Evolutionary conservation across 75 land plant species (phyloP), one percentile per base, ranked within the genome.

Genomic region (Selaginella tamariscina): DNA sequence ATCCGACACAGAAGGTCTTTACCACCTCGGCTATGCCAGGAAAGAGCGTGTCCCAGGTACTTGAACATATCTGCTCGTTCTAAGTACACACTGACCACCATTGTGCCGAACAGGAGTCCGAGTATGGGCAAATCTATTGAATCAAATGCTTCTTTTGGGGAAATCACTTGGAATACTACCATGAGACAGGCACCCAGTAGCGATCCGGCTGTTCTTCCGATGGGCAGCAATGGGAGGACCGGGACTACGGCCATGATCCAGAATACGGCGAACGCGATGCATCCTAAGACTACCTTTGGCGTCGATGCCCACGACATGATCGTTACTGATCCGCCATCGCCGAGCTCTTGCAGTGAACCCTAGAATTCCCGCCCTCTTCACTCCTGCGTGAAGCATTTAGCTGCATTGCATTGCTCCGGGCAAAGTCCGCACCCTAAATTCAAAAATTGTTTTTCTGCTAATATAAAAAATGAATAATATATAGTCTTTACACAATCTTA

Each of bases 191-290:
- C 62, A 9, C 62, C 62, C 18, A 59, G 26, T 21, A 59, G 26
- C 24, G 62, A 59, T 8, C 62, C 62, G 21, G 62, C 62, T 9
- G 62, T 59, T n/a, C 62, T 59, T n/a, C 62, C 62, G 62, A 59
- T 59, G 9, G 62, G 62, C 62, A 59, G 23, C 9, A 59, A 59
- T 9, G 62, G 62, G n/a, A 59, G 8, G 9, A 23, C 26, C 8
- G 62, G 62, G 8, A 59, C 23, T 8, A 59, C 62, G 9, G 62
- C 62, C 62, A 59, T 59, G 62, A 59, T 26, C 62, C 62, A 59
- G 26, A 59, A 59, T 2, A 59, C 62, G 23, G 8, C 24, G 62
- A 59, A 59, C 8, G 62, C 23, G 21, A 59, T 9, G 26, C 62
- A 59, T 59, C 62, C 62, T 5, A 59, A n/a, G 26, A 59, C 62